phyloP scores from a whole-genome alignment of 163 green algal species.

The Prototheca cutis region DNA sequence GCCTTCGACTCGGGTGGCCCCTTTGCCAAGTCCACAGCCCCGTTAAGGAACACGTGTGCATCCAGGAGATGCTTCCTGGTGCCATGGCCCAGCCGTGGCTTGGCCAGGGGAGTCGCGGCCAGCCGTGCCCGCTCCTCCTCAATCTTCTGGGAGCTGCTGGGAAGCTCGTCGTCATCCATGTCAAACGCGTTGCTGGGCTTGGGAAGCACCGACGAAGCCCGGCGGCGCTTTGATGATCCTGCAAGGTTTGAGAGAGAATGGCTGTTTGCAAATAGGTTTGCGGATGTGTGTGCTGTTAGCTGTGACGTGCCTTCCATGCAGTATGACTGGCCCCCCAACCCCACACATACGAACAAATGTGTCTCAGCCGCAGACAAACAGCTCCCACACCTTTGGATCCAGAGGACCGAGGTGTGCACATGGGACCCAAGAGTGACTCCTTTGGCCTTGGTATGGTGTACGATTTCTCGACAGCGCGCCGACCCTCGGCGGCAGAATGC shows the following conservation, averaged over 20 bases:
- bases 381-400: no score
- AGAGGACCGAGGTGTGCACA: conserved; percentile 2
- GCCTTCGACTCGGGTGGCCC: no score
- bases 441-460: conserved; percentile 7
- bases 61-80: no score
- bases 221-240: conserved; percentile 1
- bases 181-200: neutral
- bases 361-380: no score
- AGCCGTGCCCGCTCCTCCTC: conserved; percentile 1
- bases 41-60: no score
- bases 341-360: no score
- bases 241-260: neutral
- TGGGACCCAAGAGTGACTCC: conserved; percentile 1
- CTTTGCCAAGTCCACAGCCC: no score
- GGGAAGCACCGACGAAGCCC: neutral
- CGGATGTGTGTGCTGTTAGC: no score
- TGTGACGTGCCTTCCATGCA: no score
- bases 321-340: no score
- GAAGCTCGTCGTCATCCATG: neutral
- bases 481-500: conserved; percentile 18
- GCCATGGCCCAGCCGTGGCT: neutral
- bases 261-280: no score
- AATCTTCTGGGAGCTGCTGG: conserved; percentile 7
- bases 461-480: conserved; percentile 10
- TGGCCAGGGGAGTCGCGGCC: neutral